A percentile compares a stretch with the other conserved stretches of the same genome.
Conservation (phyloP, 257 asterid genomes). For the Ajuga chamaepitys region DNA sequence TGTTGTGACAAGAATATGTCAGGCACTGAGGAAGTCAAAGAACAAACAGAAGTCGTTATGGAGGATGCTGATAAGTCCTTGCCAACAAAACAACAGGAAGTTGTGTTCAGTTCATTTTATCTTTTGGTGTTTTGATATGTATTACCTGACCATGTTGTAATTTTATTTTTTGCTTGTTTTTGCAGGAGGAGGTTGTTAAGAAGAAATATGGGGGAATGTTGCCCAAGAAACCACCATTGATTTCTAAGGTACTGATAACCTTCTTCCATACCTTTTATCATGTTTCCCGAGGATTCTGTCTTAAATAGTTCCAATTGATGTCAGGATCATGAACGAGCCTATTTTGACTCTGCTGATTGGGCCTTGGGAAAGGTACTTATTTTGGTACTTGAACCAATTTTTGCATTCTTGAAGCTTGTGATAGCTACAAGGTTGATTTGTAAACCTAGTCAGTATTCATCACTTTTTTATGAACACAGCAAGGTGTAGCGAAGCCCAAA, state of each 20-base stretch:
- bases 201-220: constrained; percentile 90
- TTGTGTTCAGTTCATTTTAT: constrained; percentile 26
- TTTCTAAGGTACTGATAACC: constrained; percentile 70
- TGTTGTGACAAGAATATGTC: constrained; percentile 53
- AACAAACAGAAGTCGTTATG: constrained; percentile 46
- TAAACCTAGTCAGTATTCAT: background rate
- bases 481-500: constrained; percentile 95
- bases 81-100: constrained; percentile 71
- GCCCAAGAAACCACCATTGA: constrained; percentile 93
- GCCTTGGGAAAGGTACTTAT: constrained; percentile 88
- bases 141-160: background rate
- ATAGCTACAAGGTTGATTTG: background rate
- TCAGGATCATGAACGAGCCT: constrained; percentile 99
- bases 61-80: constrained; percentile 47
- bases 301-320: background rate
- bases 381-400: too few species aligned
- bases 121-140: background rate
- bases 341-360: constrained; percentile 99
- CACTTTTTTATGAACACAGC: constrained; percentile 44
- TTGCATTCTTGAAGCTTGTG: background rate
- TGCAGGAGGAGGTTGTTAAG: constrained; percentile 73
- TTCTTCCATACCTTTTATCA: background rate
- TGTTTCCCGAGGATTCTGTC: background rate
- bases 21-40: constrained; percentile 60
- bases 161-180: background rate